These are phyloP conservation scores for Cladobotryum protrusum DNA, from an alignment of 2,329 filamentous ascomycete genomes.

Conservation along the genomic window DNA sequence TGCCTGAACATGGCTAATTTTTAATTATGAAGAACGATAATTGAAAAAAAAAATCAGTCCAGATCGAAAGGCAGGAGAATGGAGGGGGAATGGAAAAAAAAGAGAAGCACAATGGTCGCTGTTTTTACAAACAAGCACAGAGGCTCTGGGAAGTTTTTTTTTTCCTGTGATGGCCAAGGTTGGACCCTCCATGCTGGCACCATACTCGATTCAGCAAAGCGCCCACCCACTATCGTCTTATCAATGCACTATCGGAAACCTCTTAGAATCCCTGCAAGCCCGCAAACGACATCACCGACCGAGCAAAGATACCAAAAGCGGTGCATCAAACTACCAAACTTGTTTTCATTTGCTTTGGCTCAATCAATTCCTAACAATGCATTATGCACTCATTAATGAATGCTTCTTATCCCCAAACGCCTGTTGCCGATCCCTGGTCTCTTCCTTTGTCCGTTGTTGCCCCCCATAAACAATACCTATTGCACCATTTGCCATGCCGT, in stretches of 20 bases:
- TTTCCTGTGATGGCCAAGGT: neutral
- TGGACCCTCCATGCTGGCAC: neutral
- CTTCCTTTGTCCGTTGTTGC: neutral
- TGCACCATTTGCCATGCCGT: constrained; percentile 2
- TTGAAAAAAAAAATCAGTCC: constrained; percentile 1
- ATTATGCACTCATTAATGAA: neutral
- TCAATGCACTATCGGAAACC: neutral
- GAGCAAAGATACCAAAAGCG: neutral
- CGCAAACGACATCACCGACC: too few relatives aligned
- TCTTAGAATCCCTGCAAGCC: neutral
- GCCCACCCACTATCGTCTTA: neutral
- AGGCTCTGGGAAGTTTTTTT: neutral
- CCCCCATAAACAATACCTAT: constrained; percentile 3
- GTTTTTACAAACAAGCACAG: neutral
- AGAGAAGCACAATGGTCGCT: neutral
- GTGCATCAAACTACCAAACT: neutral
- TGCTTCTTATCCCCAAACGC: constrained; percentile 8
- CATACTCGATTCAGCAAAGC: neutral
- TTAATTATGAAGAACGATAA: neutral
- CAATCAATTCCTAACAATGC: too few relatives aligned
- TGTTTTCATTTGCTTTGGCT: neutral
- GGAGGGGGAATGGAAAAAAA: neutral
- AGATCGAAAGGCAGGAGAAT: neutral
- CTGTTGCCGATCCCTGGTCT: neutral
- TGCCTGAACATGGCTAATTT: constrained; percentile 28